These are phyloP conservation scores for Termitomyces sp. DNA, from an alignment of 768 basidiomycete genomes.

Conservation along the genomic window DNA sequence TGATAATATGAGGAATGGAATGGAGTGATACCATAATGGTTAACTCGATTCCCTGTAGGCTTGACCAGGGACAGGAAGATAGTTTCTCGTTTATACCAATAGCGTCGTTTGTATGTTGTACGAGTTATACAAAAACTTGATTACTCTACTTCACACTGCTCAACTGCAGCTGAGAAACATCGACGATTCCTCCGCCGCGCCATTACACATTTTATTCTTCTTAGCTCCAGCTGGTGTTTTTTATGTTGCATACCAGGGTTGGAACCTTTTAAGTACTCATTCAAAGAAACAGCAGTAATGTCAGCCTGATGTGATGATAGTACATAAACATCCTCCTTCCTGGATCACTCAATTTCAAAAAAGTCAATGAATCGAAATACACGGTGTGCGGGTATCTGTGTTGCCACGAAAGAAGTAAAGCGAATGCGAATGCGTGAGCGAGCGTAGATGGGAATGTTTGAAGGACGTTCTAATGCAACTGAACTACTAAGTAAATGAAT, in stretches of 20 bases:
- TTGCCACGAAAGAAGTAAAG: background rate
- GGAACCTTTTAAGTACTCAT: background rate
- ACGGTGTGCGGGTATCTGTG: constrained; percentile 2
- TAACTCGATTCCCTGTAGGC: background rate
- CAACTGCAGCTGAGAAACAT: background rate
- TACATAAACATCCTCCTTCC: background rate
- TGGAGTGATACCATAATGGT: constrained; percentile 24
- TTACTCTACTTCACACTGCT: background rate
- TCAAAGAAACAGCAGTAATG: background rate
- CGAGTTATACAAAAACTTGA: background rate
- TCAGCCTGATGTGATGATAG: background rate
- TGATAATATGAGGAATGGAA: constrained; percentile 73
- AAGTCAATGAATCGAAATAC: constrained; percentile 3
- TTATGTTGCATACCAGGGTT: background rate
- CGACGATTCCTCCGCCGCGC: background rate
- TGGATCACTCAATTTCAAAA: background rate
- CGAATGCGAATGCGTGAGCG: background rate
- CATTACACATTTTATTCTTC: background rate
- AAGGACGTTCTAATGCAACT: background rate
- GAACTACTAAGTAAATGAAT: constrained; percentile 5
- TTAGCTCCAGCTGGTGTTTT: no score
- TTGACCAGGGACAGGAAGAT: background rate
- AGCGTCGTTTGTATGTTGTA: background rate
- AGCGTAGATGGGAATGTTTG: background rate
- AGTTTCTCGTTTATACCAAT: background rate